These are phyloP conservation scores for Tremella mesenterica DNA, from an alignment of 768 basidiomycete genomes.

Conservation along the genomic window DNA sequence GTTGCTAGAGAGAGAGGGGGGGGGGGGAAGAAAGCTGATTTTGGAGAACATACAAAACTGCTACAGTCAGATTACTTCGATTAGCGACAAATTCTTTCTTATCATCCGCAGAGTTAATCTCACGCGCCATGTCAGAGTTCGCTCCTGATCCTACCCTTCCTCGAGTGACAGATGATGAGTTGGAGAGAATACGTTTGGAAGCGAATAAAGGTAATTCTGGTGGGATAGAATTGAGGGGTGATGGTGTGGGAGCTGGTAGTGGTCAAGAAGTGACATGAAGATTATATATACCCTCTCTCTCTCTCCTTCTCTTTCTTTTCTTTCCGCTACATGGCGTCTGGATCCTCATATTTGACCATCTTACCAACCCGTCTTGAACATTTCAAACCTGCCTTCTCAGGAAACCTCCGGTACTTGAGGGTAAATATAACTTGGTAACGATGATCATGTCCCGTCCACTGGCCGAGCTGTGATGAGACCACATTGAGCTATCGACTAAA, in stretches of 20 bases:
- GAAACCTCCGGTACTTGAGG: no score
- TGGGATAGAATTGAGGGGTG: conserved; percentile 36
- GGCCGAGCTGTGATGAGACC: no score
- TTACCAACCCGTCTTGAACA: no score
- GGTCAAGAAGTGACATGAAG: conserved; percentile 30
- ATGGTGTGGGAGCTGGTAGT: conserved; percentile 34
- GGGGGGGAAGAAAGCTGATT: not conserved
- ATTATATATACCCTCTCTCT: no score
- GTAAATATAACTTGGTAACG: no score
- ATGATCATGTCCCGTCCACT: no score
- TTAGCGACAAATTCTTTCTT: conserved; percentile 76
- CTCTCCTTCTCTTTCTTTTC: no score
- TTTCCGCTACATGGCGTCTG: no score
- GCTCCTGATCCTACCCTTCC: conserved; percentile 54
- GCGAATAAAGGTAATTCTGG: conserved; percentile 12
- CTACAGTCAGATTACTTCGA: conserved; percentile 77
- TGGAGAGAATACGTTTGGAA: conserved; percentile 14
- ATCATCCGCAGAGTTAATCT: conserved; percentile 78
- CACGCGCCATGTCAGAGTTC: conserved; percentile 72
- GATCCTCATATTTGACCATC: no score
- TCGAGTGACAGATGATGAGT: conserved; percentile 19
- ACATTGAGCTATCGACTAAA: no score
- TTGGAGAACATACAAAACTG: conserved; percentile 53
- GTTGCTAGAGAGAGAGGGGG: no score
- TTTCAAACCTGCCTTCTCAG: no score